Evolutionary conservation across 805 yeast species (phyloP), one percentile per base, ranked within the genome.

Genomic region (Suhomyces prunicola): DNA sequence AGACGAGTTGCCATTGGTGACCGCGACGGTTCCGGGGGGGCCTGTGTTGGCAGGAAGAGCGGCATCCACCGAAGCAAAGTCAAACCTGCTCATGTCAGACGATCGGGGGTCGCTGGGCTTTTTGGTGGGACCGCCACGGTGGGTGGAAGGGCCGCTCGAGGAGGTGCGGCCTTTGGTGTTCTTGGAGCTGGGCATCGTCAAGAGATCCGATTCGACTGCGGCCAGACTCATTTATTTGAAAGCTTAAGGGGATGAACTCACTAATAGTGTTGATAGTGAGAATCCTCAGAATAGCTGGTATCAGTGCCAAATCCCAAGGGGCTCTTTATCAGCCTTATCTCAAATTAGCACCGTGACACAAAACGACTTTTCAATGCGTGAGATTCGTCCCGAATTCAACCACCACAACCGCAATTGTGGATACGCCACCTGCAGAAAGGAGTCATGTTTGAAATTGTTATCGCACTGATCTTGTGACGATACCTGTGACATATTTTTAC

Each of bases 41-140:
- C 74, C 74, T 1, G 73, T 69, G 55, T 69, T 67, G 12, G 74
- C 72, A n/a, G 74, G 74, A 31, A 69, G 62, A 29, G 61, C 64
- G 8, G 57, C 57, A 44, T 46, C 57, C 17, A 57, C 52, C 6
- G 51, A 47, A 12, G 60, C 55, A 12, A 59, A 52, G 51, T 58
- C 58, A 40, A 61, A 57, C 27, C 17, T n/a, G 33, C 22, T 19
- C 27, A 46, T 31, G 13, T 46, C 48, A 39, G 35, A 27, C 4
- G 47, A 44, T 23, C 49, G 15, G 5, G 49, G 49, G n/a, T 46
- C 49, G 22, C n/a, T 36, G 31, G 33, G 29, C n/a, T 36, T 33
- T n/a, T 39, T 19, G 17, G 19, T 46, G 41, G 39, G 7, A 17
- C 41, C 48, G 13, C 35, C 22, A 15, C 22, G 41, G 13, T 46